Evolutionary conservation across 2,329 filamentous ascomycete species (phyloP).

Genomic region (Pyrenophora graminea): DNA sequence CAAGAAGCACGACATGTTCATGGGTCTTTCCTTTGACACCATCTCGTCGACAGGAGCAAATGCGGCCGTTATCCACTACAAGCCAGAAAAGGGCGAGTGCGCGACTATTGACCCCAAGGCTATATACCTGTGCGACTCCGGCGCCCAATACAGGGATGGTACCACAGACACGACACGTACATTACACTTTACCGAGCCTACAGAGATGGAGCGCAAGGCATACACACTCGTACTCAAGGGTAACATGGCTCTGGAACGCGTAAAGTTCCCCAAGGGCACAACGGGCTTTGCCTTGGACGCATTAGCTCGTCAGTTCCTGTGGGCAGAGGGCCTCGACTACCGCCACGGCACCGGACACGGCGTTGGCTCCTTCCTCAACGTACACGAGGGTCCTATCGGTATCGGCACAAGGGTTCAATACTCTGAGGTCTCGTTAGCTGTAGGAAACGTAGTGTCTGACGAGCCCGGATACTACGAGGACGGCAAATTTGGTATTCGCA

Average conservation of each 20-base stretch:
- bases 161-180: constrained; percentile 96
- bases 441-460: constrained; percentile 95
- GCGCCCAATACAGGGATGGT: constrained; percentile 93
- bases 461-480: constrained; percentile 98
- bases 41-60: constrained; percentile 94
- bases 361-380: constrained; percentile 92
- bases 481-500: constrained; percentile 89
- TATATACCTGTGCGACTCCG: constrained; percentile 95
- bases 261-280: constrained; percentile 91
- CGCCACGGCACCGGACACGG: constrained; percentile 96
- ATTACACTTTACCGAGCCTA: constrained; percentile 85
- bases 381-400: constrained; percentile 95
- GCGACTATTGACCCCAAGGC: constrained; percentile 79
- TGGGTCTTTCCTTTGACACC: constrained; percentile 90
- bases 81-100: constrained; percentile 79
- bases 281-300: constrained; percentile 90
- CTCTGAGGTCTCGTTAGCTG: constrained; percentile 82
- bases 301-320: constrained; percentile 87
- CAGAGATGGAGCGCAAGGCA: constrained; percentile 79
- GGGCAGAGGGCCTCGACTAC: constrained; percentile 92
- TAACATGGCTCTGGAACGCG: constrained; percentile 83
- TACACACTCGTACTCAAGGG: constrained; percentile 96
- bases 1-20: constrained; percentile 72
- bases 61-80: constrained; percentile 95
- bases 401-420: constrained; percentile 92